Base-by-base conservation (phyloP, 139 green algal genomes). In the Desmodesmus armatus region DNA sequence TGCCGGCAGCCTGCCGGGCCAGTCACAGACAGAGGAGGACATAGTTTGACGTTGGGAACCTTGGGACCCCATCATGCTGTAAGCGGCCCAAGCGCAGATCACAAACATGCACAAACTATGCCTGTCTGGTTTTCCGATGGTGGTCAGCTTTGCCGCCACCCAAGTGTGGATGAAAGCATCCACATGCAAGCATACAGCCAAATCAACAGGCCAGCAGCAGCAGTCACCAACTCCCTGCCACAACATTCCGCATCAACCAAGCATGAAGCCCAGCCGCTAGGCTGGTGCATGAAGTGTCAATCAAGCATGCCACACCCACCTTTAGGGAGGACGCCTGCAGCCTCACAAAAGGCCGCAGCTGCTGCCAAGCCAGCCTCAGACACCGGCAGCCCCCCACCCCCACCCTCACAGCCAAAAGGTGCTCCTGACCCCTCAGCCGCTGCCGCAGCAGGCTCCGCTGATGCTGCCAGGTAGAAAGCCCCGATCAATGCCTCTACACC, bases 401-500 rank as follows among this genome's bases (percentile, higher is more conserved):
- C 43, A 40, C 58, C 43, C 37, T 40, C 25, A 40, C 41, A 41
- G 35, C 41, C 39, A 44, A 5, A 9, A 47, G 49, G 11, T n/a
- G 9, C 44, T n/a, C 3, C 73, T n/a, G n/a, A n/a, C n/a, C 29
- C 40, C 43, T 43, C 0, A 7, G 15, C 49, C 19, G 2, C 25
- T 58, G 23, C 3, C 17, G 3, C 77, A 33, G 40, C 77, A 75
- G 35, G 58, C 62, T 19, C 73, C 63, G 77, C 77, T 83, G 77
- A 55, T 49, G 77, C 58, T 60, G 80, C 71, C 4, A 85, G 62
- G 49, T 85, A 85, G 9, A 77, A 66, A 27, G 80, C 80, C 7
- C 80, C 80, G 49, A 85, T 77, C 31, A 85, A 66, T 33, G 80
- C 65, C n/a, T 85, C 80, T 33, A 85, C 66, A 23, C 44, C 43